phyloP scores from a whole-genome alignment of 2,329 filamentous ascomycete species.

The Penicillium sp. region DNA sequence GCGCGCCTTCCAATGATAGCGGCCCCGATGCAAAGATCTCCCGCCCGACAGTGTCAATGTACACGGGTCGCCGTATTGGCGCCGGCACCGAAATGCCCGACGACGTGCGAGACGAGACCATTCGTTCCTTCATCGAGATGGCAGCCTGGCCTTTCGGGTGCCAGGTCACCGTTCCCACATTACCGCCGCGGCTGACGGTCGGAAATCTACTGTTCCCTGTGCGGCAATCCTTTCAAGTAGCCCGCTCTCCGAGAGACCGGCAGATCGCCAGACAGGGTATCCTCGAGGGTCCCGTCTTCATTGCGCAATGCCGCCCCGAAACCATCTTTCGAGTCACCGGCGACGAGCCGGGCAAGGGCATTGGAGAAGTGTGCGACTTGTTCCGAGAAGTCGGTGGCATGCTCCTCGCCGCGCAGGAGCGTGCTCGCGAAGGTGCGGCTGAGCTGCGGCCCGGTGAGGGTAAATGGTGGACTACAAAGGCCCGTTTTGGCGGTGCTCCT shows the following conservation, averaged over 20 bases:
- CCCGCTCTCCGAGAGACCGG: constrained; percentile 53
- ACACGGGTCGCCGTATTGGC: constrained; percentile 59
- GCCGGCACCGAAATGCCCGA: constrained; percentile 60
- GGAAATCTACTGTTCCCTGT: constrained; percentile 56
- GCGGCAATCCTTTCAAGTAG: constrained; percentile 55
- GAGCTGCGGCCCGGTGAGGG: constrained; percentile 54
- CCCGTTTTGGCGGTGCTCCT: constrained; percentile 56
- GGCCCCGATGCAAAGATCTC: neutral
- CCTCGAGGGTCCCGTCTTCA: constrained; percentile 59
- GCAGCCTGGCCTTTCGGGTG: constrained; percentile 59
- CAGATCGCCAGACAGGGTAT: constrained; percentile 53
- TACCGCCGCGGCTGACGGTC: constrained; percentile 49
- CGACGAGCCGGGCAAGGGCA: constrained; percentile 30
- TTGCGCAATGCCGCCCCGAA: constrained; percentile 55
- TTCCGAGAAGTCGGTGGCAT: constrained; percentile 58
- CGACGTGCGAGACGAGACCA: constrained; percentile 54
- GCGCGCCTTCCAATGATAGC: neutral
- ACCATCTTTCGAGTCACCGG: constrained; percentile 49
- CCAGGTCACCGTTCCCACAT: constrained; percentile 48
- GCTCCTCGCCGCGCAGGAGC: constrained; percentile 59
- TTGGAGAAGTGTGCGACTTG: constrained; percentile 50
- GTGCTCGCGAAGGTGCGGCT: constrained; percentile 53
- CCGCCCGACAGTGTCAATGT: constrained; percentile 34
- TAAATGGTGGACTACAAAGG: constrained; percentile 59
- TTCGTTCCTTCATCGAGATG: constrained; percentile 58